A percentile compares a stretch with the other conserved stretches of the same genome.
These are phyloP conservation scores for Erythrobasidium hasegawianum DNA, from an alignment of 1,284 basidiomycete species.

Conservation along the genomic window DNA sequence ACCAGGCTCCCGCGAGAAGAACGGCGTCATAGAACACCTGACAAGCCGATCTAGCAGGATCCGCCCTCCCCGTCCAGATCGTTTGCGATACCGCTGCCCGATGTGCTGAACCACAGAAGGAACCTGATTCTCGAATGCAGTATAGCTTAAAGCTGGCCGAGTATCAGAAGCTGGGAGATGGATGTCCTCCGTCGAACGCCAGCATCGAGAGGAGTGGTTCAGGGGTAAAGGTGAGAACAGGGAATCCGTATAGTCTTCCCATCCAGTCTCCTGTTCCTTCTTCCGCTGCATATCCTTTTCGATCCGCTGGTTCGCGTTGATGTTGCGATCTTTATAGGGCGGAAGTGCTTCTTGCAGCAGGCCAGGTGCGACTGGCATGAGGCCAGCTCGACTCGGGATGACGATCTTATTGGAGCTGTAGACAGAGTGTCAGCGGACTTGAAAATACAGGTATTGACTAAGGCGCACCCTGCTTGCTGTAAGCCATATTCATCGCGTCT, in stretches of 20 bases:
- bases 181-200: constrained; percentile 43
- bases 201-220: constrained; percentile 46
- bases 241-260: constrained; percentile 79
- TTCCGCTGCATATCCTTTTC: constrained; percentile 64
- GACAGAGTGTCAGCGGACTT: not conserved
- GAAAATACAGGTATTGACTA: too few species aligned
- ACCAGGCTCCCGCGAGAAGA: constrained; percentile 41
- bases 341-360: constrained; percentile 32
- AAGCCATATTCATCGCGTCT: constrained; percentile 55
- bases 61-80: constrained; percentile 75
- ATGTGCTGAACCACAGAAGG: constrained; percentile 40
- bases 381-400: constrained; percentile 20
- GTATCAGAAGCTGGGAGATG: constrained; percentile 26
- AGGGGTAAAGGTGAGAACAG: constrained; percentile 46
- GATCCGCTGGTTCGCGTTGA: constrained; percentile 61
- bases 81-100: constrained; percentile 63
- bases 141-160: constrained; percentile 31
- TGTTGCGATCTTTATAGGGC: constrained; percentile 56
- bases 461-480: constrained; percentile 9
- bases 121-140: constrained; percentile 39
- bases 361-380: constrained; percentile 18
- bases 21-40: not conserved
- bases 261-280: constrained; percentile 64
- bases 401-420: constrained; percentile 31
- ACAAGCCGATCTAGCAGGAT: constrained; percentile 70